Conservation (phyloP, 768 basidiomycete species). For the Daedaleopsis nitida region DNA sequence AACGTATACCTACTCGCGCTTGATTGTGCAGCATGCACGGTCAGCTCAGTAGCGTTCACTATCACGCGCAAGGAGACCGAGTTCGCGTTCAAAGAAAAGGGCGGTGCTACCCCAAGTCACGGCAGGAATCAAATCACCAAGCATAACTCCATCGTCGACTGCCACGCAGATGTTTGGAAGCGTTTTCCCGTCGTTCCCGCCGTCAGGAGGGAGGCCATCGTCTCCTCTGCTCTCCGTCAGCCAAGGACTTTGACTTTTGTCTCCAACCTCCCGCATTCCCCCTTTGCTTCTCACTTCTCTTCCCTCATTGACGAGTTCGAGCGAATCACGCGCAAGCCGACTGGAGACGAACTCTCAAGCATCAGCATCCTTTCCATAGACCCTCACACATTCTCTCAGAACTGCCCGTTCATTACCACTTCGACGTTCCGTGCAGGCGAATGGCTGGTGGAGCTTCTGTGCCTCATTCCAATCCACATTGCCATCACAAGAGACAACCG, state of each 20-base stretch:
- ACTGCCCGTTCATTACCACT: conserved; percentile 21
- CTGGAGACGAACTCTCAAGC: conserved; percentile 43
- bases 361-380: conserved; percentile 37
- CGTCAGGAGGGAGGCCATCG: conserved; percentile 46
- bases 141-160: conserved; percentile 57
- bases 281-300: conserved; percentile 45
- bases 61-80: conserved; percentile 60
- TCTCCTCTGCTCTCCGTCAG: conserved; percentile 36
- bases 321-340: conserved; percentile 52
- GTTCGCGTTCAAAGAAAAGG: conserved; percentile 54
- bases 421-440: conserved; percentile 53
- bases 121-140: conserved; percentile 26
- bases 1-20: conserved; percentile 47
- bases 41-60: conserved; percentile 47
- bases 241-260: conserved; percentile 45
- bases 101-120: conserved; percentile 22
- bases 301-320: conserved; percentile 51
- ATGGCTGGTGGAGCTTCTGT: conserved; percentile 63
- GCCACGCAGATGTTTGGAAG: conserved; percentile 58
- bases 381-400: conserved; percentile 30
- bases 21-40: conserved; percentile 33
- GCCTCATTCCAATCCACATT: conserved; percentile 66
- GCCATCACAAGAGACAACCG: conserved; percentile 61
- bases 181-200: conserved; percentile 61
- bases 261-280: conserved; percentile 37